Percentiles rank a stretch among this genome's conserved stretches.
Evolutionary conservation across 768 basidiomycete species (phyloP).

Genomic region (Tephrocybe sp.): DNA sequence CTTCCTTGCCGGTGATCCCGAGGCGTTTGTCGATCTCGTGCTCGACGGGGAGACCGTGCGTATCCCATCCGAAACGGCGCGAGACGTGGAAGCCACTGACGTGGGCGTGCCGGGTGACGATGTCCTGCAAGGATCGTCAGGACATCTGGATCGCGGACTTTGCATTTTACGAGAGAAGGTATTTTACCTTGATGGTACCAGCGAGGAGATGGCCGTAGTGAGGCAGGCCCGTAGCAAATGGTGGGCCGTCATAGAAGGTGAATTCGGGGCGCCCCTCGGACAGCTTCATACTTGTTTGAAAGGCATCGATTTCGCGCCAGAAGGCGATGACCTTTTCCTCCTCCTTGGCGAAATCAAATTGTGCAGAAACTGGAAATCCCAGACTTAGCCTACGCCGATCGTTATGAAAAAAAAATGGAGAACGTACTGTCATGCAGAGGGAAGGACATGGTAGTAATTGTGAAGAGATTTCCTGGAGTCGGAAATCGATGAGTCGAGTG

Average conservation of each 20-base stretch:
- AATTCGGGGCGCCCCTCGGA: conserved; percentile 89
- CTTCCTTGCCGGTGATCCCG: conserved; percentile 87
- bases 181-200: conserved; percentile 83
- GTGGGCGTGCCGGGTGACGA: conserved; percentile 94
- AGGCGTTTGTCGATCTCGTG: conserved; percentile 99
- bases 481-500: conserved; percentile 14
- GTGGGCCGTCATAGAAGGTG: conserved; percentile 96
- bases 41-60: conserved; percentile 97
- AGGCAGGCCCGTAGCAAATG: conserved; percentile 95
- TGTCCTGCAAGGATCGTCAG: conserved; percentile 62
- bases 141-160: too few species aligned
- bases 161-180: background rate
- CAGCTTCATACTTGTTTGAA: conserved; percentile 89
- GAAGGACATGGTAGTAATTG: conserved; percentile 52
- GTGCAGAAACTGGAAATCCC: conserved; percentile 56
- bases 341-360: conserved; percentile 84
- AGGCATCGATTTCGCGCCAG: conserved; percentile 98
- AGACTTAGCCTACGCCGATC: conserved; percentile 8
- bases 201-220: conserved; percentile 95
- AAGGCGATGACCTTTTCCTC: conserved; percentile 88
- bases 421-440: conserved; percentile 72
- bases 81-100: conserved; percentile 91
- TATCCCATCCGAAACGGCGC: conserved; percentile 98
- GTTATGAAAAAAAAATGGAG: background rate
- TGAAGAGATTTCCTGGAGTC: conserved; percentile 1